Base-by-base conservation (phyloP, 805 yeast species). In the Wickerhamomyces subpelliculosus region DNA sequence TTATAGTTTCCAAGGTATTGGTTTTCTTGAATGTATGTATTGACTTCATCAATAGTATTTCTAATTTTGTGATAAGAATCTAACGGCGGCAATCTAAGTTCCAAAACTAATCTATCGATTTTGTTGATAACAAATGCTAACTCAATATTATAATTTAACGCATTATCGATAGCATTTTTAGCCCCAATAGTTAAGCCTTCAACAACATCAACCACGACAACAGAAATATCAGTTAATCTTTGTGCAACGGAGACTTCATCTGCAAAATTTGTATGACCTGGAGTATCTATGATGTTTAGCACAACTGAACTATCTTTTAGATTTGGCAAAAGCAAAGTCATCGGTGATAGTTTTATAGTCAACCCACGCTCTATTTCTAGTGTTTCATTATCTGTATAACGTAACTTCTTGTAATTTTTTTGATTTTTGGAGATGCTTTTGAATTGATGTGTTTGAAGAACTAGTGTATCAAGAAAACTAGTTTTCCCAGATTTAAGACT, bases 401-500 rank as follows among this genome's bases (percentile, higher is more conserved):
- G 62, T 47, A 52, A 84, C 89, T 0, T 93, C 75, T 43, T 81
- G 76, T 9, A 62, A 43, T 0, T 84, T 73, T 18, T 88, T 52
- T 60, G 70, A 54, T 54, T 87, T 90, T n/a, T 84, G 45, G 19
- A 87, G 54, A 4, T 82, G 3, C 27, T 37, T 29, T 45, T 52
- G 20, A 54, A 32, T 14, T 60, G 52, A 48, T 87, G 96, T 0
- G 95, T 78, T 39, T 81, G 78, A 3, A 64, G 46, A 0, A 87
- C 75, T 19, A 90, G 57, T 58, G 72, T 56, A 53, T 90, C 96
- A 3, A 85, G 47, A 1, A 89, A 60, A 0, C 86, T 68, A 0
- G 97, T 84, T 60, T 93, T 93, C 2, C 99, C 99, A 5, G 86
- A 78, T 48, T 85, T 84, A 2, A 84, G 55, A 31, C 78, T 75